Base-by-base conservation (phyloP, 352 stramenopile genomes). In the Phytophthora palmivora region DNA sequence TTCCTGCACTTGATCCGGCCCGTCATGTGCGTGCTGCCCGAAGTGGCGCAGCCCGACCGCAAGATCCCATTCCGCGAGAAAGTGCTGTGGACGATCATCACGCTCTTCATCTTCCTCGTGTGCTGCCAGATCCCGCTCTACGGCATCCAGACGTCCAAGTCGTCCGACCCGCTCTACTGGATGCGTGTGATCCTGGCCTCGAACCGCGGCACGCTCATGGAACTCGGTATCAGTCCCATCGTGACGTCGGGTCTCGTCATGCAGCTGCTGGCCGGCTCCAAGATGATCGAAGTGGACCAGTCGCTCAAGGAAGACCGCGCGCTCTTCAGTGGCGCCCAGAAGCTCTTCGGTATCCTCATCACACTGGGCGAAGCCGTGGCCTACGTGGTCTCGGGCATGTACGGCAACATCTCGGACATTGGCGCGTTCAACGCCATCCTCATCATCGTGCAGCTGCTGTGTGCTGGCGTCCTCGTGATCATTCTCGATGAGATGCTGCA, bases 61-160 rank as follows among this genome's bases (percentile, higher is more conserved):
- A 98, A 95, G 92, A 99, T 99, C 77, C 96, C 97, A 39, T 99
- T 99, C 88, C 94, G 97, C 65, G 98, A 99, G 84, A 99, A 99
- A 84, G 92, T 99, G 39, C 79, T 99, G 42, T 99, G 97, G 97
- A 99, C 97, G 12, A 97, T 98, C 41, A 98, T 99, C 77, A 99
- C 97, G 60, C 91, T 99, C 24, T 99, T 99, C 87, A 99, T 99
- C 67, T 99, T 99, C 85, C 87, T 99, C 55, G 98, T 99, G 24
- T 99, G 97, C 79, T 99, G 97, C 74, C 98, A 99, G 87, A 99
- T 99, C 75, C 98, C 98, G 48, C 91, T 99, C 55, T 99, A 99
- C 82, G 98, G 97, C 66, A 97, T 99, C 65, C 94, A 99, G 79
- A 98, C 89, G 38, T 97, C 96, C 67, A 98, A 99, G 82, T 98